Evolutionary conservation across 345 rosid genomes (phyloP), one percentile per base, ranked within the genome.

Genomic region (Noccaea bulbosa): DNA sequence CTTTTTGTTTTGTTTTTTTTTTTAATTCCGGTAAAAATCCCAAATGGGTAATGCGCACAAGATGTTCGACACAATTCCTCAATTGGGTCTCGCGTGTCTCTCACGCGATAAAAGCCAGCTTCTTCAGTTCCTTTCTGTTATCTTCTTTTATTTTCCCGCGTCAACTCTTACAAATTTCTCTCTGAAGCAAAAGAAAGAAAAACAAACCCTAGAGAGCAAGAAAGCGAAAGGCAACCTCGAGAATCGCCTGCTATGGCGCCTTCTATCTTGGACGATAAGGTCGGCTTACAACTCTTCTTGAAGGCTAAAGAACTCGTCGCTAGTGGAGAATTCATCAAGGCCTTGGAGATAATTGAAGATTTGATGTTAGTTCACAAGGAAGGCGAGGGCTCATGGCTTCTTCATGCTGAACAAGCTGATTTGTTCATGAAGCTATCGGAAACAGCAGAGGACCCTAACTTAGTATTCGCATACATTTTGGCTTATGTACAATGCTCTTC

Each of bases 291-390:
- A 3, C 58, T 38, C 24, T 33, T 15, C 44, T 1, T 2, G 8
- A 7, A 57, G 0, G 65, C 65, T 22, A 9, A 3, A 56, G 7
- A 11, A 1, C n/a, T 32, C 41, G 3, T 34, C 27, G 14, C 2
- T 0, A 20, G 20, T 3, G 64, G 63, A 44, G 20, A 57, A 0
- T 11, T 46, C 65, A 22, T 22, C 48, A 30, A 59, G 58, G 74
- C 58, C 10, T 70, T 70, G 67, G 59, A 15, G 49, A 22, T 58
- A 39, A 0, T 48, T 10, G 74, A 70, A 38, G 57, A 58, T 46
- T 2, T 38, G 59, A 30, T 59, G 27, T 48, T 11, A 4, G 17
- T 5, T 30, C 14, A 14, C 8, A 4, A 16, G 20, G 5, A 70
- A 9, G 49, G 14, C 20, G 4, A 10, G 22, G 17, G 6, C 57